Percentiles rank a stretch among this genome's conserved stretches.
These are phyloP conservation scores for Pleurotus ostreatus DNA, from an alignment of 768 basidiomycete species.

Conservation along the genomic window DNA sequence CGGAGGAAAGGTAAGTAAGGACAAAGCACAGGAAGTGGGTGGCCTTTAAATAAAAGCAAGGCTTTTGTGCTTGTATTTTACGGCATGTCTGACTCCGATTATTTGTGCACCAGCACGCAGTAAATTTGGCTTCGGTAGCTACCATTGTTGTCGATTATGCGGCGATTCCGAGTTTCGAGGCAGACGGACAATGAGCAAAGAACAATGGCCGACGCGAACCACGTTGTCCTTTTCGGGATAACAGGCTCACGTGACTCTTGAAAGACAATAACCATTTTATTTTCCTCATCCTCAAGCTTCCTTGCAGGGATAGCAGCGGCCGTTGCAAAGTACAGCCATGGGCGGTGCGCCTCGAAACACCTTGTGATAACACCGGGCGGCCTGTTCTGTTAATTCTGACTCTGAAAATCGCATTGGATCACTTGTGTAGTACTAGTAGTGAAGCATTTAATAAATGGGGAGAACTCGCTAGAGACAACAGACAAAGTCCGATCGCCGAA, in stretches of 20 bases:
- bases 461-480: too few relatives aligned
- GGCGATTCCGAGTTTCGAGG: slow-evolving; percentile 1
- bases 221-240: slow-evolving; percentile 2
- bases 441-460: too few relatives aligned
- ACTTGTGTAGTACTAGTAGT: too few relatives aligned
- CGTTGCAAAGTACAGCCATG: too few relatives aligned
- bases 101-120: slow-evolving; percentile 2
- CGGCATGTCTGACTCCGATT: neutral
- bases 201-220: slow-evolving; percentile 4
- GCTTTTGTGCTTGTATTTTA: neutral
- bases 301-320: too few relatives aligned
- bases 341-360: too few relatives aligned
- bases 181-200: slow-evolving; percentile 4
- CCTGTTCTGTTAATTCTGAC: too few relatives aligned
- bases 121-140: neutral
- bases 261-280: neutral
- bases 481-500: too few relatives aligned
- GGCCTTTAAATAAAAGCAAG: neutral
- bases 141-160: slow-evolving; percentile 8
- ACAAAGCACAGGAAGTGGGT: neutral
- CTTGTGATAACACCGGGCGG: too few relatives aligned
- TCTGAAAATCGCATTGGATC: too few relatives aligned
- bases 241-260: neutral
- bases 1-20: neutral
- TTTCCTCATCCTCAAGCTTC: neutral